Base-by-base conservation (phyloP, 1,284 basidiomycete genomes). In the Naganishia sp. region DNA sequence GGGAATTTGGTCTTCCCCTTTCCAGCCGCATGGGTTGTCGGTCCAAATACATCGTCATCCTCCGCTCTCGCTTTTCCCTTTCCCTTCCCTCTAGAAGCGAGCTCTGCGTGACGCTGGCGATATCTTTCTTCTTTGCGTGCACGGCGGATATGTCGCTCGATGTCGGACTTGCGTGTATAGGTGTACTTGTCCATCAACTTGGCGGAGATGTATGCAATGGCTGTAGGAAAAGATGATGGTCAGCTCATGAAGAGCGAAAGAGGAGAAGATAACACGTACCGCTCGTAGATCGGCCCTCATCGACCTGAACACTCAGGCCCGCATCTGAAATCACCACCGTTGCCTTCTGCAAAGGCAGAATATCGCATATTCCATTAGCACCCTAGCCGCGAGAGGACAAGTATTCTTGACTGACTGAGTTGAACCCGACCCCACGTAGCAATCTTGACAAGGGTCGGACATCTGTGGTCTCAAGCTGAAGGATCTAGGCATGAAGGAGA, bases 251-350 rank as follows among this genome's bases (percentile, higher is more conserved):
- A 28, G 1, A 4, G 46, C 49, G 45, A 4, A 21, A 31, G 21
- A 44, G 45, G 21, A 11, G 33, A 21, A 64, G 23, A 39, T 25
- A 21, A 21, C 28, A 70, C 83, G 71, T 76, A 90, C 90, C 90
- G 54, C 89, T 82, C 7, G 94, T 81, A 1, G 88, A 87, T 54
- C 88, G 84, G 5, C 89, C 87, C 75, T 94, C 90, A 80, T 96
- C 92, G 11, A 92, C 92, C n/a, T 86, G 85, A 36, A 95, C 84
- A n/a, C 86, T 86, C 68, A 96, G 80, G 1, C 92, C 93, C 39
- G 83, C 82, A 46, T 84, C 81, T 23, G 86, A 85, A 15, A 92
- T 83, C 9, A 85, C 87, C 60, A 95, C 82, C 1, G 86, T 88
- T n/a, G 90, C 93, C 71, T 87, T 86, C 90, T 94, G 69, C 16